A percentile compares a stretch with the other conserved stretches of the same genome.
Conservation (phyloP, 78 protist species). For the Dictyostelium brefeldianum region DNA sequence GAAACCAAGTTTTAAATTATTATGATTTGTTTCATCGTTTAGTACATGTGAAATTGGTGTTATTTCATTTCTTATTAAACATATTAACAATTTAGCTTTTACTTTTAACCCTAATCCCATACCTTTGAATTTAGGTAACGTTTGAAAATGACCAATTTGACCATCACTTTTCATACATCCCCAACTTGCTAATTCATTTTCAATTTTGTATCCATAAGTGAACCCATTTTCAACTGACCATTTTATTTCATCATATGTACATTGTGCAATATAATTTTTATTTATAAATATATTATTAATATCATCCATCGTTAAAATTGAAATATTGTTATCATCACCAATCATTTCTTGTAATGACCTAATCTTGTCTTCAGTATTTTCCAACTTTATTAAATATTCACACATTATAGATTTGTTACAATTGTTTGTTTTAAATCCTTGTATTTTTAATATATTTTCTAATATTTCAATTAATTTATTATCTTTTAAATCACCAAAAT, state of each 20-base stretch:
- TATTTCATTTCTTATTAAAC: neutral
- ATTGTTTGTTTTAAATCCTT: slow-evolving; percentile 2
- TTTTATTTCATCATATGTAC: slow-evolving; percentile 9
- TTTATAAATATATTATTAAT: neutral
- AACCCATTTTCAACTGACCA: neutral
- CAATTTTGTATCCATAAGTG: neutral
- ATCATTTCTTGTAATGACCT: neutral
- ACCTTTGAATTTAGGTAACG: neutral
- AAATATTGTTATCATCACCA: neutral
- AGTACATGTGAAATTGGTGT: neutral
- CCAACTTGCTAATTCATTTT: neutral
- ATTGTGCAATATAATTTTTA: neutral
- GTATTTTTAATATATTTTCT: neutral
- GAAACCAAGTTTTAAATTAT: neutral
- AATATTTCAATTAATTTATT: slow-evolving; percentile 5
- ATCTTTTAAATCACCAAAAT: slow-evolving; percentile 2
- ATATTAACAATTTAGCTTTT: neutral
- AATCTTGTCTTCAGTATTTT: neutral
- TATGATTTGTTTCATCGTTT: neutral
- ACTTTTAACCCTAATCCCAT: neutral
- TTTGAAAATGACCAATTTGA: neutral
- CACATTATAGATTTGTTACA: neutral
- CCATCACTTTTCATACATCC: neutral
- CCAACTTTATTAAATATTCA: neutral
- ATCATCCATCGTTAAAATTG: neutral